A percentile compares a stretch with the other conserved stretches of the same genome.
Evolutionary conservation across 257 asterid genomes (phyloP).

Genomic region (Prunella vulgaris): DNA sequence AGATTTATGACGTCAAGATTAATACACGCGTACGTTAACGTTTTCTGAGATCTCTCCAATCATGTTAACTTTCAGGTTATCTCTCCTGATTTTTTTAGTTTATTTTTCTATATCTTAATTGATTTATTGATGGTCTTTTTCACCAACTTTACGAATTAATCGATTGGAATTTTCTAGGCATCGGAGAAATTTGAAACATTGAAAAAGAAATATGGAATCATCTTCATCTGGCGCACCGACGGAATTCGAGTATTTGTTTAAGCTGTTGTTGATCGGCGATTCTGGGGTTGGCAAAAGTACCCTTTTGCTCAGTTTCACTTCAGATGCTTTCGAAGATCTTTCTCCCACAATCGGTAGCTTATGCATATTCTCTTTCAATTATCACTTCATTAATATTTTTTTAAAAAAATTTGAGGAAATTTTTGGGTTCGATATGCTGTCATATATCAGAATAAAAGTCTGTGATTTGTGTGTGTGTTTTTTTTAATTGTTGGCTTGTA

Average conservation of each 20-base stretch:
- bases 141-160: neutral
- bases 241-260: constrained; percentile 55
- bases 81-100: neutral
- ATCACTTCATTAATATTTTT: no score
- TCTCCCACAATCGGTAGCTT: constrained; percentile 67
- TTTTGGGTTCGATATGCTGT: neutral
- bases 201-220: constrained; percentile 31
- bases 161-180: neutral
- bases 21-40: no score
- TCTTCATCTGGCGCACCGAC: constrained; percentile 34
- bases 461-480: neutral
- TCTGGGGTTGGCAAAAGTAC: constrained; percentile 95
- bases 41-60: no score
- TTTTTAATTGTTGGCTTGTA: neutral
- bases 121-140: neutral
- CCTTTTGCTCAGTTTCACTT: constrained; percentile 85
- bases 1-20: no score
- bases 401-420: neutral
- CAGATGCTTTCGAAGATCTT: constrained; percentile 79
- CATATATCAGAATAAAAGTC: neutral
- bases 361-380: neutral
- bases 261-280: constrained; percentile 68
- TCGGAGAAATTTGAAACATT: constrained; percentile 2
- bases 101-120: no score
- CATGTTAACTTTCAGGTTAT: neutral